phyloP scores from a whole-genome alignment of 805 yeast species.

The Candida cerambycidarum region DNA sequence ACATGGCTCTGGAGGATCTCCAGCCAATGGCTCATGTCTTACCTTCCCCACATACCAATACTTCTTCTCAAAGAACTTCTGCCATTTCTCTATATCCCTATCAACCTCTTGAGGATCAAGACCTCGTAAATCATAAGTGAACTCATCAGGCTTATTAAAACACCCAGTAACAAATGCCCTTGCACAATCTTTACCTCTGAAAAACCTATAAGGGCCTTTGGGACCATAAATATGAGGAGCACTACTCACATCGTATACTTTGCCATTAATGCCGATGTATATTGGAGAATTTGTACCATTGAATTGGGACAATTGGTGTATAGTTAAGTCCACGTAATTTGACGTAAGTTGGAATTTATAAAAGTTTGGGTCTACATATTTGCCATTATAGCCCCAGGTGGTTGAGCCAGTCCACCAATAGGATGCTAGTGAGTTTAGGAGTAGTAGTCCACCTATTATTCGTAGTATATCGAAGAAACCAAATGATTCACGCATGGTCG shows the following conservation, averaged over 20 bases:
- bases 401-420: conserved; percentile 57
- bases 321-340: conserved; percentile 33
- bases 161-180: conserved; percentile 74
- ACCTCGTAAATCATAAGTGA: conserved; percentile 67
- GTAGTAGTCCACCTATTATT: conserved; percentile 45
- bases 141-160: conserved; percentile 51
- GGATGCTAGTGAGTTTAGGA: conserved; percentile 49
- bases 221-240: conserved; percentile 57
- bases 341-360: conserved; percentile 24
- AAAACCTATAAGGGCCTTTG: conserved; percentile 45
- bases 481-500: conserved; percentile 15
- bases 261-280: conserved; percentile 58
- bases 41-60: conserved; percentile 69
- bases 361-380: conserved; percentile 46
- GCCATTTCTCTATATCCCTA: conserved; percentile 51
- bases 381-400: conserved; percentile 63
- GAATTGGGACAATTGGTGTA: conserved; percentile 46
- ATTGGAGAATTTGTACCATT: conserved; percentile 55
- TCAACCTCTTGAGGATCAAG: conserved; percentile 44
- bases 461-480: conserved; percentile 43
- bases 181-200: conserved; percentile 68
- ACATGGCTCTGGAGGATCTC: conserved; percentile 56
- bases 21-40: conserved; percentile 41
- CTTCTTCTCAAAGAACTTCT: conserved; percentile 43
- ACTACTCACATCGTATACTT: conserved; percentile 62